Conservation (phyloP, 1,284 basidiomycete species). For the Moesziomyces parantarcticus region DNA sequence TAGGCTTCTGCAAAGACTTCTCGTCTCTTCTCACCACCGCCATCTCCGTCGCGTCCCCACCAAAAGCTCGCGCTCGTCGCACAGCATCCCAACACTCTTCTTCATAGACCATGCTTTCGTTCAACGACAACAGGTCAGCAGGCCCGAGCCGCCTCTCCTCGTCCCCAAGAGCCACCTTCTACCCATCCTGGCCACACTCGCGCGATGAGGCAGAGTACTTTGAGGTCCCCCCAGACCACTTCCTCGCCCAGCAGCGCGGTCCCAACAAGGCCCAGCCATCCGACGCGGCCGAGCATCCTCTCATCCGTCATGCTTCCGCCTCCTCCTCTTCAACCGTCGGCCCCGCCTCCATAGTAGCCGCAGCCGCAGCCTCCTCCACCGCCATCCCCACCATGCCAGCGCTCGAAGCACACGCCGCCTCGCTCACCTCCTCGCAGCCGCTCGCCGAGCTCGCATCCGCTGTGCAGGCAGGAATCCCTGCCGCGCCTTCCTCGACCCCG, state of each 20-base stretch:
- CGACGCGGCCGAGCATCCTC: conserved; percentile 7
- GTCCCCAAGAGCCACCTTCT: conserved; percentile 33
- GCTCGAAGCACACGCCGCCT: conserved; percentile 3
- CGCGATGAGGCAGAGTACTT: conserved; percentile 53
- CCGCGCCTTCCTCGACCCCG: conserved; percentile 20
- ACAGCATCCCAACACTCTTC: background rate
- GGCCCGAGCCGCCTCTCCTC: conserved; percentile 32
- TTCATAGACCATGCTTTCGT: conserved; percentile 5
- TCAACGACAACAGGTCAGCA: conserved; percentile 4
- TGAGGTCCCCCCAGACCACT: conserved; percentile 57
- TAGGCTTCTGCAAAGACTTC: too few species aligned
- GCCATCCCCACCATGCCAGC: conserved; percentile 16
- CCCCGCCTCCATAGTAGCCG: conserved; percentile 30
- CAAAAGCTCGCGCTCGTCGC: too few species aligned
- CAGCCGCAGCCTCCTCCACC: conserved; percentile 12
- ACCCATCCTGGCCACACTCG: conserved; percentile 42
- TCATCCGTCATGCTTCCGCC: conserved; percentile 17
- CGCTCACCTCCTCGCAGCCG: conserved; percentile 14
- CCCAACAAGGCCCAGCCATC: conserved; percentile 21
- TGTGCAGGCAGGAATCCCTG: conserved; percentile 31
- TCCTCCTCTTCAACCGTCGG: conserved; percentile 8
- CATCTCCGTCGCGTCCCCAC: background rate
- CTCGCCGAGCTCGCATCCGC: conserved; percentile 46
- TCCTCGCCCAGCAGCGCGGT: conserved; percentile 55
- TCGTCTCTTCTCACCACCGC: too few species aligned